Evolutionary conservation across 352 stramenopile species (phyloP), one percentile per base, ranked within the genome.

Genomic region (Phytopythium oedochilum): DNA sequence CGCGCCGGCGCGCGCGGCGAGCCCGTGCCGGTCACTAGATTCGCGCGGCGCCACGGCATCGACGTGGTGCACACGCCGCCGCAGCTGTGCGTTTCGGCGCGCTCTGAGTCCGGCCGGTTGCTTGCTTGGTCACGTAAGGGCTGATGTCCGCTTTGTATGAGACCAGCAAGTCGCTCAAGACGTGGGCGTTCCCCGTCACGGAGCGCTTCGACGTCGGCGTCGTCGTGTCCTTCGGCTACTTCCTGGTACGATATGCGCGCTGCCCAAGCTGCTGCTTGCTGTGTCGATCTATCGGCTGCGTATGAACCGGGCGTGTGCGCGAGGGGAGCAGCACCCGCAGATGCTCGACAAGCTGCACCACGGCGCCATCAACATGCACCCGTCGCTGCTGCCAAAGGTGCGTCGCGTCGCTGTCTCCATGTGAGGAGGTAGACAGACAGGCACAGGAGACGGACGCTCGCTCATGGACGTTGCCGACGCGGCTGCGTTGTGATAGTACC

Each of bases 161-260:
- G 44, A 87, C 73, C 48, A 54, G 48, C 17, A 94, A 94, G 57
- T 86, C 78, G 40, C 81, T 94, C 17, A 90, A 89, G 64, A 67
- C 71, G 17, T 94, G 82, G 84, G 57, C 74, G 32, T 74, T 86
- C 46, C 75, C 83, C 5, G 70, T 71, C 10, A 59, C 50, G 0
- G 55, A 70, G 5, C 23, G 17, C 1, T 94, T 92, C 59, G 84
- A 94, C 48, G 75, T 96, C 8, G 86, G 83, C 9, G 84, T 96
- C 2, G 86, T 96, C 35, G 86, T 95, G n/a, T 95, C 85, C 3
- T 96, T 96, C 53, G 86, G 86, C 10, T 94, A 94, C 69, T 92
- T 92, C 38, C 53, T 93, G 48, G 78, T 86, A 58, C 35, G 63
- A 59, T 48, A 14, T 22, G 31, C 17, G 45, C 5, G 25, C 8